These are phyloP conservation scores for Metschnikowia bowlesiae DNA, from an alignment of 805 yeast species.

Conservation along the genomic window DNA sequence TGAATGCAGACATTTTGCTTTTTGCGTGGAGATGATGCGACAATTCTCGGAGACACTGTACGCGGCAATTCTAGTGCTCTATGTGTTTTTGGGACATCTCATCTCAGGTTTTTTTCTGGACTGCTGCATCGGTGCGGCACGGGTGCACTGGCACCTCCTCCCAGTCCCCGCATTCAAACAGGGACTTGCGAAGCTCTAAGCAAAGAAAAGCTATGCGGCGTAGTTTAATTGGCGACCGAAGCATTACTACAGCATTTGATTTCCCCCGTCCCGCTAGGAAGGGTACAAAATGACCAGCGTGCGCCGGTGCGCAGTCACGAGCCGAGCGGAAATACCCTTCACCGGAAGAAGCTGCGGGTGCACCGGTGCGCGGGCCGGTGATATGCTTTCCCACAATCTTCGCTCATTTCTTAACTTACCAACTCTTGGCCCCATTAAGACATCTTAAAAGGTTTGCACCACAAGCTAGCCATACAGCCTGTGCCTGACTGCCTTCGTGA, in stretches of 20 bases:
- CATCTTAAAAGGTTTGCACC: not conserved
- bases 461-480: not conserved
- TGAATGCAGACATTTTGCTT: constrained; percentile 31
- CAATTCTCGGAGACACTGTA: not conserved
- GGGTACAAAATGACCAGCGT: not conserved
- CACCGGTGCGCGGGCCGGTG: constrained; percentile 4
- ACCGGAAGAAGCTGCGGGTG: not conserved
- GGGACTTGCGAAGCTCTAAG: no score
- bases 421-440: not conserved
- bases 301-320: constrained; percentile 1
- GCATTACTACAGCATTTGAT: no score
- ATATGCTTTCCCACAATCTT: constrained; percentile 5
- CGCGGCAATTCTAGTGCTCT: not conserved
- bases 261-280: not conserved
- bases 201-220: no score
- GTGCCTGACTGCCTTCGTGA: not conserved
- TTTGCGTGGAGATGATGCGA: not conserved
- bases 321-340: not conserved
- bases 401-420: constrained; percentile 3
- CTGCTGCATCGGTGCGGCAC: not conserved
- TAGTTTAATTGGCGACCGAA: no score
- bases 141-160: not conserved
- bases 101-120: constrained; percentile 7
- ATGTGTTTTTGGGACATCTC: constrained; percentile 6
- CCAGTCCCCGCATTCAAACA: not conserved